phyloP scores from a whole-genome alignment of 75 land plant genomes.

The Picea sitchensis region DNA sequence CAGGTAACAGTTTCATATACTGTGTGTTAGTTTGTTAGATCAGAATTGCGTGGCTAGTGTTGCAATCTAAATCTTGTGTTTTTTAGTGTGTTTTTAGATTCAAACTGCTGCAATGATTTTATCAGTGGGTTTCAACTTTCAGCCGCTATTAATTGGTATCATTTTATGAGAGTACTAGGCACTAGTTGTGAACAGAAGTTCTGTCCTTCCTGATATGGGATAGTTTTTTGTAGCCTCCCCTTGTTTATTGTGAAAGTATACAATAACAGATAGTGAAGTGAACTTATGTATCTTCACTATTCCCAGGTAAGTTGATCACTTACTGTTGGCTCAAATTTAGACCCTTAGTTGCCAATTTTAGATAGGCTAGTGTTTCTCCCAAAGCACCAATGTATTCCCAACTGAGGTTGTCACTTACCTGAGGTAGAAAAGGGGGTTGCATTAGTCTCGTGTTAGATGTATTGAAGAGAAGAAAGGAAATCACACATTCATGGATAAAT shows the following conservation, averaged over 20 bases:
- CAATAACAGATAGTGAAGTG: not conserved
- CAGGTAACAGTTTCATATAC: constrained; percentile 51
- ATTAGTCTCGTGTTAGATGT: too few species aligned
- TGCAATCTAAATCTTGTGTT: not conserved
- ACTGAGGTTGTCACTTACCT: too few species aligned
- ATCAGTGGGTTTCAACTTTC: not conserved
- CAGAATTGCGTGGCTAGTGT: not conserved
- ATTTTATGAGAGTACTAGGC: not conserved
- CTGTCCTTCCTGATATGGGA: not conserved
- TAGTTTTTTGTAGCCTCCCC: not conserved
- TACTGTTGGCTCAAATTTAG: too few species aligned
- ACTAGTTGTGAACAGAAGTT: not conserved
- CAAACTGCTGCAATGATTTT: not conserved
- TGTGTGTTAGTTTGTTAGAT: not conserved
- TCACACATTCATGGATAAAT: too few species aligned
- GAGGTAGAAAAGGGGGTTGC: too few species aligned
- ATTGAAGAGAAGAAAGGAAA: too few species aligned
- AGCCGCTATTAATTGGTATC: not conserved
- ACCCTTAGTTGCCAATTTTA: too few species aligned
- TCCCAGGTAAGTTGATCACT: too few species aligned
- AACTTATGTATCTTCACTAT: too few species aligned
- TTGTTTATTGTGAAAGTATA: not conserved
- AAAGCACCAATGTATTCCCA: too few species aligned
- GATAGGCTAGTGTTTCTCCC: too few species aligned
- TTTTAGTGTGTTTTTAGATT: not conserved